A percentile compares a stretch with the other conserved stretches of the same genome.
Evolutionary conservation across 2,329 filamentous ascomycete genomes (phyloP).

Genomic region (Ceratocystis colombiana): DNA sequence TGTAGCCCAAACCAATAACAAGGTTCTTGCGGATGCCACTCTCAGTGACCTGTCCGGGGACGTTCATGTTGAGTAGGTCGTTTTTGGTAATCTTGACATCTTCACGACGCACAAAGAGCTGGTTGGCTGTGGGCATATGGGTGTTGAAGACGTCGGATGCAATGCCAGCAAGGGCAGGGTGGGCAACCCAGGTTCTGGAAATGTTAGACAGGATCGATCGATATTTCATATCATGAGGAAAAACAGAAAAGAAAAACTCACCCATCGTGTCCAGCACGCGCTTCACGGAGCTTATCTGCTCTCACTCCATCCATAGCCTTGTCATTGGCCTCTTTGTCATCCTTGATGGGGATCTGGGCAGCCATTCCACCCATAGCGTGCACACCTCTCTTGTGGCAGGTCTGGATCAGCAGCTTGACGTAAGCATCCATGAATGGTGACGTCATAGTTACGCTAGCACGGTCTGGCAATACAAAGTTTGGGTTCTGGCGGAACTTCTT

Average conservation of each 20-base stretch:
- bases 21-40: conserved; percentile 95
- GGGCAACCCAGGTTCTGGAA: conserved; percentile 76
- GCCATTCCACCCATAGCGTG: conserved; percentile 99
- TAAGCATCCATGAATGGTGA: conserved; percentile 98
- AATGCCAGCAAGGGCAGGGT: conserved; percentile 81
- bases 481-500: conserved; percentile 97
- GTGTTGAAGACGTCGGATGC: conserved; percentile 92
- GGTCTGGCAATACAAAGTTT: conserved; percentile 87
- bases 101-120: conserved; percentile 81
- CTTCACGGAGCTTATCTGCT: conserved; percentile 92
- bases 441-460: conserved; percentile 88
- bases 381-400: conserved; percentile 91
- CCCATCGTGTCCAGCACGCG: conserved; percentile 84
- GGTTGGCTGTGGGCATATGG: conserved; percentile 97
- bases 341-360: conserved; percentile 97
- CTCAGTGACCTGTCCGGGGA: conserved; percentile 84
- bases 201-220: neutral
- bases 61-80: conserved; percentile 96
- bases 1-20: conserved; percentile 91
- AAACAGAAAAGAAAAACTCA: conserved; percentile 24
- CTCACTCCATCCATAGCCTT: conserved; percentile 87
- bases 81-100: conserved; percentile 78
- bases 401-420: conserved; percentile 94
- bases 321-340: conserved; percentile 81
- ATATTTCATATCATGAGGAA: neutral